Evolutionary conservation across 441 rosid genomes (phyloP).

Genomic region (Adansonia rubrostipa): DNA sequence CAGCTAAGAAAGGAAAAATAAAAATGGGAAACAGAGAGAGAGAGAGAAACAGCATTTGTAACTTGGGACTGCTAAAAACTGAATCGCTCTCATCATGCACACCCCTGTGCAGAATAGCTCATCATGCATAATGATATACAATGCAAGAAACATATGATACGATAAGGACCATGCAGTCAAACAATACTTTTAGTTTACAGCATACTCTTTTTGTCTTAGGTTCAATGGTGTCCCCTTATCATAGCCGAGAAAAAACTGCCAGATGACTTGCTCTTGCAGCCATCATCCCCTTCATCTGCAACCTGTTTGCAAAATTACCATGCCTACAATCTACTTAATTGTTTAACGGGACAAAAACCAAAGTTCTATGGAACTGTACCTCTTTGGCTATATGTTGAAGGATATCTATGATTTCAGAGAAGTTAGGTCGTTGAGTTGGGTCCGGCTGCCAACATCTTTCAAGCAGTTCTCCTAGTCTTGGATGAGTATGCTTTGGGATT

Average conservation of each 20-base stretch:
- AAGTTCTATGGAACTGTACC: constrained; percentile 45
- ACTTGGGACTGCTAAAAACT: neutral
- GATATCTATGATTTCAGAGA: constrained; percentile 69
- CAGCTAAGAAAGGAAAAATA: neutral
- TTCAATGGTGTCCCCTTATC: constrained; percentile 55
- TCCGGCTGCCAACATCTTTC: constrained; percentile 92
- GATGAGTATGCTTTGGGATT: constrained; percentile 77
- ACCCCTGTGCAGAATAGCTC: neutral
- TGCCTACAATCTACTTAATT: constrained; percentile 8
- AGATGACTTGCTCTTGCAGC: constrained; percentile 49
- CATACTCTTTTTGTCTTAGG: constrained; percentile 17
- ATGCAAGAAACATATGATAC: constrained; percentile 26
- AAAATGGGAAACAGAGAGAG: neutral
- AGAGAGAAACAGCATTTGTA: neutral
- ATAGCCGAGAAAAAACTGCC: constrained; percentile 55
- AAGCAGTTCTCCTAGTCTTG: constrained; percentile 71
- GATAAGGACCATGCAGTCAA: constrained; percentile 26
- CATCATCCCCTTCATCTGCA: constrained; percentile 51
- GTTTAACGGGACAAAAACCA: constrained; percentile 6
- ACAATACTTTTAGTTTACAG: constrained; percentile 33
- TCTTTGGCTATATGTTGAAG: constrained; percentile 68
- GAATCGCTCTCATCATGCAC: constrained; percentile 15
- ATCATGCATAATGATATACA: constrained; percentile 40
- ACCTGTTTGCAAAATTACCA: constrained; percentile 48
- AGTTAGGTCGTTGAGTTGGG: constrained; percentile 75